Conservation (phyloP, 2,329 filamentous ascomycete genomes). For the Diaporthe vaccinii region DNA sequence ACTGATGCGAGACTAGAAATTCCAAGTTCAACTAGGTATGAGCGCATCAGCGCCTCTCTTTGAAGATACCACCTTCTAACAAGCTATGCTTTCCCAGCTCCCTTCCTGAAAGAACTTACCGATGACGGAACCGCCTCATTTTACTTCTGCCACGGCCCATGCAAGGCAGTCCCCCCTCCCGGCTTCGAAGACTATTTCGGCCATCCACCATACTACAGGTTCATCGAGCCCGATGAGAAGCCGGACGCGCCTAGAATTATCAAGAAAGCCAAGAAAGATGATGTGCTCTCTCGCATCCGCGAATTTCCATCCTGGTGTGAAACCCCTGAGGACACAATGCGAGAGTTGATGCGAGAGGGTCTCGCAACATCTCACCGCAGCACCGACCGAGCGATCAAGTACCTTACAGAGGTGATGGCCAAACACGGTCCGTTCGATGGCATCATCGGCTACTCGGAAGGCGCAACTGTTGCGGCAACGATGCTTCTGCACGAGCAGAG, state of each 20-base stretch:
- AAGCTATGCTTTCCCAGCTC: constrained; percentile 13
- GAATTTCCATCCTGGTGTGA: constrained; percentile 60
- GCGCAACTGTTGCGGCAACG: constrained; percentile 37
- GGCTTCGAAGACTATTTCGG: constrained; percentile 44
- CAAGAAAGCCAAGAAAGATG: constrained; percentile 57
- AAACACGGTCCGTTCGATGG: constrained; percentile 34
- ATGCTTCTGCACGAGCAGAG: constrained; percentile 39
- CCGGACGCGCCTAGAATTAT: constrained; percentile 21
- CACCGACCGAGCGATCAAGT: constrained; percentile 49
- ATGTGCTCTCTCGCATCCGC: constrained; percentile 64
- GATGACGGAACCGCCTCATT: constrained; percentile 35
- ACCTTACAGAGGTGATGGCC: constrained; percentile 45
- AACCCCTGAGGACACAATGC: constrained; percentile 68
- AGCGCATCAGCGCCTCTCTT: not conserved
- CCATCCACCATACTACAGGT: constrained; percentile 40
- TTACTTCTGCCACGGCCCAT: constrained; percentile 37
- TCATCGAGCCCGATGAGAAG: constrained; percentile 41
- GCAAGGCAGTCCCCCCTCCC: constrained; percentile 38
- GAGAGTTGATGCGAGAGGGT: constrained; percentile 56
- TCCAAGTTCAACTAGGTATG: constrained; percentile 43
- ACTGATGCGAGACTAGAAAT: constrained; percentile 32
- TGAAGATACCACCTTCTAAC: not conserved
- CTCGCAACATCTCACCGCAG: constrained; percentile 11
- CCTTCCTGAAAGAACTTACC: constrained; percentile 41
- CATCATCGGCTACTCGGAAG: constrained; percentile 40